Conservation (phyloP, 257 asterid species). For the Galeopsis tetrahit region DNA sequence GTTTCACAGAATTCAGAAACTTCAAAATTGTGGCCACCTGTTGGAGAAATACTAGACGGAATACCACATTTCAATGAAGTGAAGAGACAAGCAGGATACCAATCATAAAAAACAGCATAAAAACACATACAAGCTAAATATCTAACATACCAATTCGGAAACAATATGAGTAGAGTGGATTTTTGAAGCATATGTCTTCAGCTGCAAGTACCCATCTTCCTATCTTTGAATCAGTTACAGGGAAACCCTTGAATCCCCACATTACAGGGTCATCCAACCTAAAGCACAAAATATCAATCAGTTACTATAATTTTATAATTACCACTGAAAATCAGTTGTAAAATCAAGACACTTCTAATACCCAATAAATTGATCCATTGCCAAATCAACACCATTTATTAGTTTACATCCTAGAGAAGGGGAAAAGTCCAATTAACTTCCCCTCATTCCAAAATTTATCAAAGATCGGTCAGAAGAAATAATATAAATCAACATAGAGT, state of each 20-base stretch:
- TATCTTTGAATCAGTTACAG: conserved; percentile 60
- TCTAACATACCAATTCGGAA: conserved; percentile 81
- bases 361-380: background rate
- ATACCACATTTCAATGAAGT: background rate
- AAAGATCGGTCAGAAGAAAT: background rate
- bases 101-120: conserved; percentile 25
- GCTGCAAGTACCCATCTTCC: conserved; percentile 97
- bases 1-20: conserved; percentile 1
- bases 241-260: conserved; percentile 94
- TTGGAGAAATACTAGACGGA: conserved; percentile 2
- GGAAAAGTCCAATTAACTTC: background rate
- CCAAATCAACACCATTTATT: conserved; percentile 1
- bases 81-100: background rate
- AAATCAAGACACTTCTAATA: background rate
- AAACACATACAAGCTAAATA: conserved; percentile 26
- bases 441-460: background rate
- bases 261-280: conserved; percentile 96
- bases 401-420: background rate
- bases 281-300: conserved; percentile 34
- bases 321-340: conserved; percentile 3
- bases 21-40: background rate
- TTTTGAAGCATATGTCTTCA: conserved; percentile 94
- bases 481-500: conserved; percentile 25
- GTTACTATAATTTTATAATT: background rate
- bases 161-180: conserved; percentile 68